Evolutionary conservation across 257 asterid genomes (phyloP).

Genomic region (Anisodus acutangulus): DNA sequence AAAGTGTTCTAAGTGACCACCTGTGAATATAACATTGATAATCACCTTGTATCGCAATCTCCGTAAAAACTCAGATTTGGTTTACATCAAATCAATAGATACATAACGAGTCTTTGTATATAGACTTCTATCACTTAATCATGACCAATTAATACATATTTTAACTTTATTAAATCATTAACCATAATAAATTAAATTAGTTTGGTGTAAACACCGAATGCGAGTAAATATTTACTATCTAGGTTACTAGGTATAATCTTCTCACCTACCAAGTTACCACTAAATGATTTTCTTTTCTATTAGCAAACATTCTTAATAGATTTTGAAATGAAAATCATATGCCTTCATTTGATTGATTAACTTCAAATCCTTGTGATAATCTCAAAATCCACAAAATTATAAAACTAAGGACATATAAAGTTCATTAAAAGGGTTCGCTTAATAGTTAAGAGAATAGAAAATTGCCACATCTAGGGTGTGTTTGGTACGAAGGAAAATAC

Average conservation of each 20-base stretch:
- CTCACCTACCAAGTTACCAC: background rate
- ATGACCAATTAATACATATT: background rate
- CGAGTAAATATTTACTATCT: background rate
- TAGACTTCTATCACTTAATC: background rate
- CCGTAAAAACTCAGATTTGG: too few relatives aligned
- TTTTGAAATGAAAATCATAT: background rate
- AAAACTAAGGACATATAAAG: background rate
- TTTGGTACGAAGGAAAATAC: too few relatives aligned
- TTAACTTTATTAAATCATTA: background rate
- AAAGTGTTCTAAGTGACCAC: background rate
- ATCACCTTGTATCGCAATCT: too few relatives aligned
- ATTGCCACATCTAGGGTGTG: background rate
- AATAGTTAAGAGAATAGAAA: background rate
- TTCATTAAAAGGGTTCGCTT: background rate
- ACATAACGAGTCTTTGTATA: too few relatives aligned
- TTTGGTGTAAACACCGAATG: background rate
- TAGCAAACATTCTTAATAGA: background rate
- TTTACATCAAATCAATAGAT: too few relatives aligned
- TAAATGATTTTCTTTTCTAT: background rate
- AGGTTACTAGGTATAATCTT: background rate
- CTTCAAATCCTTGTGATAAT: conserved; percentile 11
- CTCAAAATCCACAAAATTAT: background rate
- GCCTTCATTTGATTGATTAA: background rate
- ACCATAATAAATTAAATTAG: background rate
- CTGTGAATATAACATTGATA: background rate